Evolutionary conservation across 2,329 filamentous ascomycete species (phyloP).

Genomic region (Epichloe aotearoae): DNA sequence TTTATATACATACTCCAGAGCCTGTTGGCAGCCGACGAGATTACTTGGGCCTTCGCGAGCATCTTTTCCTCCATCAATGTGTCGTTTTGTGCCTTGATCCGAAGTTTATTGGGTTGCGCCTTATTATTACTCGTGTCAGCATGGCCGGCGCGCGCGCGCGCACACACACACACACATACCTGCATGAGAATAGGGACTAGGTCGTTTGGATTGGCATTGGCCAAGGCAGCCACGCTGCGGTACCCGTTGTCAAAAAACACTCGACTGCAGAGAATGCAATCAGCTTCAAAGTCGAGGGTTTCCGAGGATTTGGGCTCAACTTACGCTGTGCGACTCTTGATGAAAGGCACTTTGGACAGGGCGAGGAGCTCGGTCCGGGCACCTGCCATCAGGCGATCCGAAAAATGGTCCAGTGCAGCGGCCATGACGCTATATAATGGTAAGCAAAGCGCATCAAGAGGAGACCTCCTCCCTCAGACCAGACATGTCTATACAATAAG

Average conservation of each 20-base stretch:
- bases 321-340: constrained; percentile 63
- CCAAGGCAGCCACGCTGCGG: constrained; percentile 51
- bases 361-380: constrained; percentile 58
- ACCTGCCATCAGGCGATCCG: constrained; percentile 58
- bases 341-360: constrained; percentile 57
- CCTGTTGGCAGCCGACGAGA: constrained; percentile 54
- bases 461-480: too few species aligned
- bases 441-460: constrained; percentile 5
- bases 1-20: constrained; percentile 46
- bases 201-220: constrained; percentile 54
- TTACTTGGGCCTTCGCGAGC: constrained; percentile 51
- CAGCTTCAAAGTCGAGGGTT: not conserved
- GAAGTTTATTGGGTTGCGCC: constrained; percentile 54
- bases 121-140: constrained; percentile 15
- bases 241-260: constrained; percentile 69
- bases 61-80: constrained; percentile 51
- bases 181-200: constrained; percentile 60
- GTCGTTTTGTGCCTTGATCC: constrained; percentile 39
- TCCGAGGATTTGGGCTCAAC: constrained; percentile 9
- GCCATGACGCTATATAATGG: constrained; percentile 43
- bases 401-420: constrained; percentile 62
- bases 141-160: not conserved
- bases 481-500: too few species aligned
- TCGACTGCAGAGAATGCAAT: constrained; percentile 18
- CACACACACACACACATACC: constrained; percentile 24